Evolutionary conservation across 148 eudicot genomes (phyloP), one percentile per base, ranked within the genome.

Genomic region (Spergularia bocconei): DNA sequence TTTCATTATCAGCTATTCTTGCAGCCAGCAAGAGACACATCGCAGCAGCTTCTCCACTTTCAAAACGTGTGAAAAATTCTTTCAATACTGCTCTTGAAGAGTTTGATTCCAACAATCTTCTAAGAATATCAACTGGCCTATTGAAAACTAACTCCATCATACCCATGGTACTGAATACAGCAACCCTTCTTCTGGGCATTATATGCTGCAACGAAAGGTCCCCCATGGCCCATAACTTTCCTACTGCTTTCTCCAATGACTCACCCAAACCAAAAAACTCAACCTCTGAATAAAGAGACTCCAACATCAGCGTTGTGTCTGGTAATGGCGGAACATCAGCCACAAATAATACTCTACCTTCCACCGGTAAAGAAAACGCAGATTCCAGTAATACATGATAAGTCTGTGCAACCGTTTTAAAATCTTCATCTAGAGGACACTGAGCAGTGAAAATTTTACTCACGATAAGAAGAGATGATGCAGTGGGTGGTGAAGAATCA

Each of bases 101-200:
- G 78, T 84, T 95, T 39, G 97, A 91, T 75, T 92, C 99, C n/a
- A 95, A 80, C 79, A 95, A 80, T 82, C 98, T 84, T 80, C 97
- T 95, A 73, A 95, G 78, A 63, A 95, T 88, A 82, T 95, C 99
- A 75, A 95, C 89, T 38, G 99, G 99, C 83, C 96, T 81, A 77
- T 92, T 92, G 79, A 95, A 92, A 84, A 91, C 93, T 70, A 95
- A 85, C 76, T 89, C 98, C 98, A 95, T 89, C 98, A 95, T 88
- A 67, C 99, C 99, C 99, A 92, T 91, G 56, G 98, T 95, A 83
- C 99, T 92, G 82, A 95, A 95, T 70, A 95, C 81, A 73, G 92
- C 90, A 63, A 87, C 76, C 81, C 89, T 90, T 82, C 98, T 88
- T 85, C 98, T 89, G 48, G 99, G 98, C 69, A 95, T 70, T 82